phyloP scores from a whole-genome alignment of 1,284 basidiomycete genomes.

The Termitomyces sp. region DNA sequence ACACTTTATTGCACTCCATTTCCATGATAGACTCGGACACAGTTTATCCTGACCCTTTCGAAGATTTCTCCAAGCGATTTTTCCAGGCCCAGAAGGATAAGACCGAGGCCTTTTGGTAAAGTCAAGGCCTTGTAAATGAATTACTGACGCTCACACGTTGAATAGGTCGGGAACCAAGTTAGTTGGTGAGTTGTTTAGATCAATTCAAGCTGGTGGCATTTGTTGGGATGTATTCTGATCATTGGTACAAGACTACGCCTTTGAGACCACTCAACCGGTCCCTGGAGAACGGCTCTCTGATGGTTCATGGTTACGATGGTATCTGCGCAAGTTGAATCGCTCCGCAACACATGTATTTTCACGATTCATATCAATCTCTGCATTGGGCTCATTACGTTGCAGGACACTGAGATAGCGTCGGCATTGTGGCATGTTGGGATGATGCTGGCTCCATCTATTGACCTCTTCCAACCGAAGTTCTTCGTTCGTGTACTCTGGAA shows the following conservation, averaged over 20 bases:
- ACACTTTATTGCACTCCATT: conserved; percentile 11
- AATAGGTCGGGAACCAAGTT: conserved; percentile 1
- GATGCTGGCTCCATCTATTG: conserved; percentile 15
- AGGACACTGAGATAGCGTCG: conserved; percentile 14
- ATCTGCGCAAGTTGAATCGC: conserved; percentile 1
- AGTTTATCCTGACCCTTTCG: not conserved
- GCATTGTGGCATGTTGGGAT: conserved; percentile 9
- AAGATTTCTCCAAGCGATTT: conserved; percentile 13
- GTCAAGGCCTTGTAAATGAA: not conserved
- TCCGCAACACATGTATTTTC: conserved; percentile 1
- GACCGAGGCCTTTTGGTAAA: conserved; percentile 18
- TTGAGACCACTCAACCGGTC: conserved; percentile 12
- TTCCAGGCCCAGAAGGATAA: conserved; percentile 17
- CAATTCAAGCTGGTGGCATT: not conserved
- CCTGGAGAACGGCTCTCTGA: conserved; percentile 14
- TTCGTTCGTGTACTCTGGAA: conserved; percentile 26
- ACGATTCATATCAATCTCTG: not conserved
- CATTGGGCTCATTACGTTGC: not conserved
- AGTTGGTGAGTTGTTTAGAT: not conserved
- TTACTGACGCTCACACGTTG: not conserved
- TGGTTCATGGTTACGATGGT: conserved; percentile 16
- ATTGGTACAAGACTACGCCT: conserved; percentile 13
- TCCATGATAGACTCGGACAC: not conserved
- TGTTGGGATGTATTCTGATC: not conserved
- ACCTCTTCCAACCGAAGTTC: conserved; percentile 15